A percentile compares a stretch with the other conserved stretches of the same genome.
Conservation (phyloP, 495 filamentous ascomycete genomes). For the Jackrogersella minutella region DNA sequence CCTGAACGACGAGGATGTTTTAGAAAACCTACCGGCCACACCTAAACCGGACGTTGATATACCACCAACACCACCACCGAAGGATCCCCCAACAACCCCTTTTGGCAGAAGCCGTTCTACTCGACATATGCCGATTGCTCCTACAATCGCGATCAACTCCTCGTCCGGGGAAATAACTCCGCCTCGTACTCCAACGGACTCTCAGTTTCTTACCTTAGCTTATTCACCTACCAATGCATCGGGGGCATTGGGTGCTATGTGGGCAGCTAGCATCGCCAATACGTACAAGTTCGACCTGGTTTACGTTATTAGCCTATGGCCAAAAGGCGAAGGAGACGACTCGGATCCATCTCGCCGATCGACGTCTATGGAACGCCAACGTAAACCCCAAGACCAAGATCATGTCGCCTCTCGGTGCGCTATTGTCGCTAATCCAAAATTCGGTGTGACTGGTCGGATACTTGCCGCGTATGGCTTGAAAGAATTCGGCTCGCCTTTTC, state of each 20-base stretch:
- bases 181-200: constrained; percentile 29
- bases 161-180: constrained; percentile 32
- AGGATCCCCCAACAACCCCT: constrained; percentile 38
- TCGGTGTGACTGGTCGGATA: constrained; percentile 47
- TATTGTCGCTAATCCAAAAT: constrained; percentile 9
- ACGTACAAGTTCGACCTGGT: constrained; percentile 53
- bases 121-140: constrained; percentile 34
- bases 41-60: constrained; percentile 13
- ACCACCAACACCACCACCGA: constrained; percentile 32
- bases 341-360: constrained; percentile 5
- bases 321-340: constrained; percentile 21
- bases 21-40: constrained; percentile 42
- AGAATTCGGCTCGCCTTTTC: constrained; percentile 49
- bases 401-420: not conserved
- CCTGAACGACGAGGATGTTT: constrained; percentile 58
- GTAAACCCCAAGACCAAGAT: not conserved
- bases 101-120: constrained; percentile 43
- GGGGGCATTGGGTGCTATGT: constrained; percentile 43
- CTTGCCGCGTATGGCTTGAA: constrained; percentile 52
- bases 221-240: constrained; percentile 24
- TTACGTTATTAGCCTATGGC: constrained; percentile 57
- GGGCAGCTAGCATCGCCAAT: constrained; percentile 52
- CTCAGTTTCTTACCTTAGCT: constrained; percentile 29
- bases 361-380: not conserved
- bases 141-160: constrained; percentile 38